Conservation (phyloP, 2,329 filamentous ascomycete species). For the Nothophaeocryptopus gaeumannii region DNA sequence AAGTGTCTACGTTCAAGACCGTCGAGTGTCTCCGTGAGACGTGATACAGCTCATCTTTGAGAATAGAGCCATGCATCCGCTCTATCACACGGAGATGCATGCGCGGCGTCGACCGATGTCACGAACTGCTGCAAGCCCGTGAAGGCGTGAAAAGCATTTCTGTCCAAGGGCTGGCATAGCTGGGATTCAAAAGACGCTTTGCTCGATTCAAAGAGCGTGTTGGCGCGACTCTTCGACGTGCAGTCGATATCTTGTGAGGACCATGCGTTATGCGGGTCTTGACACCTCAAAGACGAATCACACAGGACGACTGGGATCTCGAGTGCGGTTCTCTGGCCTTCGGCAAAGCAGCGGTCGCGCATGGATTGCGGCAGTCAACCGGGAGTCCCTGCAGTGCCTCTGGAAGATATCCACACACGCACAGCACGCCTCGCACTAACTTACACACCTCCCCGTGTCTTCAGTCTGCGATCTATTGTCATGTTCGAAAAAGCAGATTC, state of each 20-base stretch:
- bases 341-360: conserved; percentile 1
- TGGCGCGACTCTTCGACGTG: not conserved
- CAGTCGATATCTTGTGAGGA: conserved; percentile 2
- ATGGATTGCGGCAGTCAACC: not conserved
- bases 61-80: not conserved
- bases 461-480: too few species aligned
- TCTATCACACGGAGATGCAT: not conserved
- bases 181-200: not conserved
- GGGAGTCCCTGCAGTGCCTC: not conserved
- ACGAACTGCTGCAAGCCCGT: not conserved
- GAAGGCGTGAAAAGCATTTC: conserved; percentile 2
- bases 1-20: not conserved
- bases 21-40: not conserved
- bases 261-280: not conserved
- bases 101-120: conserved; percentile 1
- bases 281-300: conserved; percentile 4
- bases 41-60: not conserved
- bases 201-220: conserved; percentile 2
- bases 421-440: too few species aligned
- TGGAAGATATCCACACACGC: not conserved
- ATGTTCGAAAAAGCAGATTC: too few species aligned
- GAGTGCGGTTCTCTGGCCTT: conserved; percentile 1
- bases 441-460: too few species aligned
- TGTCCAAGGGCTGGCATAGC: not conserved
- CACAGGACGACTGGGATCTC: not conserved